A percentile compares a stretch with the other conserved stretches of the same genome.
These are phyloP conservation scores for Leucocoprinus birnbaumii DNA, from an alignment of 768 basidiomycete species.

Conservation along the genomic window DNA sequence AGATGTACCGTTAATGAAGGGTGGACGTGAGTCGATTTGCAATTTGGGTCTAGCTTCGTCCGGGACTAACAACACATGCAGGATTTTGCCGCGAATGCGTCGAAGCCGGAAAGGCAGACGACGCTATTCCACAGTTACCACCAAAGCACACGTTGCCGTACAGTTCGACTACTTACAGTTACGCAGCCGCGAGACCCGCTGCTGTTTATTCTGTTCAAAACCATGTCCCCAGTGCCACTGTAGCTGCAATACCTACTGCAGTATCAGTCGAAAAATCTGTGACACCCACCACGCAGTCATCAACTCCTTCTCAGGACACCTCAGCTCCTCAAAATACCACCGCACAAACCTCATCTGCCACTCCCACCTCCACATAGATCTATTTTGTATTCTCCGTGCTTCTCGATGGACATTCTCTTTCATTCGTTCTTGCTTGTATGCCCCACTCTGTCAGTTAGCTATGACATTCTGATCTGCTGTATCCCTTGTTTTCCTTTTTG, in stretches of 20 bases:
- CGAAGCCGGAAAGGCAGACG: slow-evolving; percentile 44
- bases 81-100: slow-evolving; percentile 72
- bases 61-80: slow-evolving; percentile 20
- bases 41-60: background rate
- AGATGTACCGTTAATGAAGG: slow-evolving; percentile 74
- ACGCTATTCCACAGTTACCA: slow-evolving; percentile 9
- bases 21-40: slow-evolving; percentile 55
- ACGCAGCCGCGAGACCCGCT: background rate
- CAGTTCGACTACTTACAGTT: background rate
- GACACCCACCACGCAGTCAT: background rate
- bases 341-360: background rate
- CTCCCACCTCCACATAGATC: background rate
- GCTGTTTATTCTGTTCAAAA: no score
- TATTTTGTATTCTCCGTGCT: no score
- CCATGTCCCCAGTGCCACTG: no score
- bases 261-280: no score
- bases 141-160: slow-evolving; percentile 6
- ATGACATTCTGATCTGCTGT: background rate
- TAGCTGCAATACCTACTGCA: background rate
- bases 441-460: background rate
- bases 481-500: background rate
- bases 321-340: background rate
- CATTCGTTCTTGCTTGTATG: background rate
- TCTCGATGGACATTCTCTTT: no score
- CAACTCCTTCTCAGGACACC: background rate